phyloP scores from a whole-genome alignment of 306 rosid species.

The Canavalia gladiata region DNA sequence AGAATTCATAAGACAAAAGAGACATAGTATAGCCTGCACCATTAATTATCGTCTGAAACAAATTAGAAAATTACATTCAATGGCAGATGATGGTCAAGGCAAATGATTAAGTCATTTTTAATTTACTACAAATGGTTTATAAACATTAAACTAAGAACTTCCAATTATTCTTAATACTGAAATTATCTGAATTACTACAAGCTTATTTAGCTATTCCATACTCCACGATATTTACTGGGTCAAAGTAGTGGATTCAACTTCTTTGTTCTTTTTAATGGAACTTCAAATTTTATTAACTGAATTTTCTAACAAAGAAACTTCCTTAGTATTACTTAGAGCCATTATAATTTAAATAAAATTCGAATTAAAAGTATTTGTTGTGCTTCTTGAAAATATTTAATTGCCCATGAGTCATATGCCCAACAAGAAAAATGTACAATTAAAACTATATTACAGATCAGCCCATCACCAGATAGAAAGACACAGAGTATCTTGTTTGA shows the following conservation, averaged over 20 bases:
- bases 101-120: slow-evolving; percentile 12
- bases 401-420: slow-evolving; percentile 31
- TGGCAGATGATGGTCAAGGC: background rate
- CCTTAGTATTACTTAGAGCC: slow-evolving; percentile 5
- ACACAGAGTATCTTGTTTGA: slow-evolving; percentile 66
- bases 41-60: slow-evolving; percentile 44
- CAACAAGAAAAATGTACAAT: slow-evolving; percentile 28
- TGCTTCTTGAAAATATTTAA: slow-evolving; percentile 39
- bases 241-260: background rate
- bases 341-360: background rate
- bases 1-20: slow-evolving; percentile 85
- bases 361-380: slow-evolving; percentile 11
- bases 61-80: slow-evolving; percentile 33
- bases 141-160: slow-evolving; percentile 13
- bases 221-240: slow-evolving; percentile 22
- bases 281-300: slow-evolving; percentile 28
- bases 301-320: slow-evolving; percentile 8
- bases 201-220: slow-evolving; percentile 23
- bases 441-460: slow-evolving; percentile 34
- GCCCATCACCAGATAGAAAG: slow-evolving; percentile 82
- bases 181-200: background rate
- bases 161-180: slow-evolving; percentile 10
- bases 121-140: slow-evolving; percentile 22
- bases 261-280: background rate
- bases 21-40: slow-evolving; percentile 77